Base-by-base conservation (phyloP, 176 grass and related monocot genomes). In the Metroxylon sagu region DNA sequence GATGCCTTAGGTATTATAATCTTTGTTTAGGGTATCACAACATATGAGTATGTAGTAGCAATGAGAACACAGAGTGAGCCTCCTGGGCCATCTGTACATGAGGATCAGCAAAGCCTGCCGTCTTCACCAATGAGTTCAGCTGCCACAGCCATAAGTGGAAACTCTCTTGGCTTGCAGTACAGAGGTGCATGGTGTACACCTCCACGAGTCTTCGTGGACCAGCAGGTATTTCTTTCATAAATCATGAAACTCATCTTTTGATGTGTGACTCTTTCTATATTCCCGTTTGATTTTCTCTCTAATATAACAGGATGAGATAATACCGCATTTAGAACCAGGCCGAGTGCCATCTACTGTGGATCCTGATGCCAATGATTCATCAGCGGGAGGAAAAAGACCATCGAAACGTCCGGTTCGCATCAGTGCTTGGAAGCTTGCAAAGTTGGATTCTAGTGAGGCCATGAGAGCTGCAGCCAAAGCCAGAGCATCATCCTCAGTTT, bases 41-140 rank as follows among this genome's bases (percentile, higher is more conserved):
- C 67, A 10, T 69, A 69, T n/a, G 67, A 69, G 21, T 69, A 69
- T 49, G 67, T 69, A 29, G 67, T 69, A 5, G 67, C 67, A 69
- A 69, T 69, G 67, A 58, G 67, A 48, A 54, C 35, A 4, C 67
- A 69, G 21, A 69, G 53, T 14, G 53, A 69, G 49, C 67, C 53
- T 18, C 67, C 67, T 58, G 54, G 67, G 14, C 67, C 54, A 57
- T 69, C 67, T 18, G 29, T 69, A 7, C 23, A 69, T 49, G 67
- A 69, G 30, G 67, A 69, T 69, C 67, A 48, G 0, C 67, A 57
- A 58, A 69, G 67, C 25, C 54, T 69, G 16, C 67, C 53, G 12
- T 69, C 67, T 49, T 69, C 67, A 26, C 67, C 67, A 69, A 57
- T 57, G 29, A 69, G 67, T 58, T 69, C 67, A 16, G 67, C 67